Conservation (phyloP, 2,329 filamentous ascomycete genomes). For the Trichoderma oligosporum region DNA sequence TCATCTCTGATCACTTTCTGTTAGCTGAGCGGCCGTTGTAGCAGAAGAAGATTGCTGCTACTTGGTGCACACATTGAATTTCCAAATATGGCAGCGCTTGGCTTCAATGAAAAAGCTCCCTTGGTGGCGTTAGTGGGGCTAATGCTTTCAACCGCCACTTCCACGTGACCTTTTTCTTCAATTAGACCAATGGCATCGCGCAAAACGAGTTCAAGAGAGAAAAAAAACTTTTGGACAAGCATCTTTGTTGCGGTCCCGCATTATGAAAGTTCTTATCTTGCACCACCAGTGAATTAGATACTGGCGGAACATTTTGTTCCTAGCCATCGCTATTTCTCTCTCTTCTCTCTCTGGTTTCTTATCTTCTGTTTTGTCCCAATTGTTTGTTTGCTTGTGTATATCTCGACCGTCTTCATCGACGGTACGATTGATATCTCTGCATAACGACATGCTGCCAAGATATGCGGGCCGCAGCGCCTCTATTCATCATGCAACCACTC, state of each 20-base stretch:
- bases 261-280: constrained; percentile 14
- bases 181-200: constrained; percentile 6
- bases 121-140: constrained; percentile 15
- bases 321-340: neutral
- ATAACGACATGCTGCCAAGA: constrained; percentile 35
- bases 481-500: constrained; percentile 24
- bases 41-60: constrained; percentile 3
- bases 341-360: constrained; percentile 1
- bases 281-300: constrained; percentile 7
- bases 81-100: constrained; percentile 5
- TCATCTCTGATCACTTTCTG: constrained; percentile 25
- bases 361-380: neutral
- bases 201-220: neutral
- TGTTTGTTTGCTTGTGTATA: neutral
- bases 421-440: constrained; percentile 12
- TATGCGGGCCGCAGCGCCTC: constrained; percentile 32
- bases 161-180: constrained; percentile 8
- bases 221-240: constrained; percentile 17
- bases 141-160: neutral
- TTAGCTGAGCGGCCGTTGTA: neutral
- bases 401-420: constrained; percentile 15
- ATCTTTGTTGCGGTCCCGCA: constrained; percentile 2
- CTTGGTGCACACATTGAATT: constrained; percentile 4
- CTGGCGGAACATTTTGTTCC: constrained; percentile 13
- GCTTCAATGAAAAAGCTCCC: constrained; percentile 8